Base-by-base conservation (phyloP, 805 yeast genomes). In the Candida gorgasii region DNA sequence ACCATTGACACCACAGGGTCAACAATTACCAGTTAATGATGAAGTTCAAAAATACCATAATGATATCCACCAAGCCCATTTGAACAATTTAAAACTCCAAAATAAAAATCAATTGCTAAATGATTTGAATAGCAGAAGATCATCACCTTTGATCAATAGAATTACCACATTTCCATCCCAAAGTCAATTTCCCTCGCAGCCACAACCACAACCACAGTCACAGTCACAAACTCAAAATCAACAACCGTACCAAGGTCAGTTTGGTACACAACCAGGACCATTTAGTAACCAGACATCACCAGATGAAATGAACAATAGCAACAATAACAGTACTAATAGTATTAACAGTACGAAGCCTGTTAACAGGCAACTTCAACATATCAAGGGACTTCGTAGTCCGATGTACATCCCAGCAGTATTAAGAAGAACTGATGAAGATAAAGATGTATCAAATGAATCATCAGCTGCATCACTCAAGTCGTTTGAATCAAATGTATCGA, bases 371-470 rank as follows among this genome's bases (percentile, higher is more conserved):
- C 59, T 84, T 16, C 84, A 82, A 58, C 95, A 89, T 55, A 80
- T 89, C 47, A 80, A 81, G 44, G 84, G 84, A 36, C 90, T 89
- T 49, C 79, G 89, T 59, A 84, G 87, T 55, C 97, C 97, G 8
- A 69, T 90, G 69, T 90, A 89, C 55, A 73, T 86, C 0, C 98
- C 98, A 0, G 97, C 97, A 0, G 98, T 90, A 8, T 69, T 90
- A 40, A 54, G 76, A 19, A 75, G 51, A 87, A 51, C 72, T 44
- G 46, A 46, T 37, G 45, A 39, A 11, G 42, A 39, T 19, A 39
- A 26, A 26, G 42, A 39, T 16, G 6, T 22, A 14, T 15, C 42
- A n/a, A 40, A 40, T 26, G 47, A 37, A 5, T 45, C 51, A 12
- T 42, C 49, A 51, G 49, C 49, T 6, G 47, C 61, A 11, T 61